Evolutionary conservation across 2,329 filamentous ascomycete genomes (phyloP).

Genomic region (Alternaria viburni): DNA sequence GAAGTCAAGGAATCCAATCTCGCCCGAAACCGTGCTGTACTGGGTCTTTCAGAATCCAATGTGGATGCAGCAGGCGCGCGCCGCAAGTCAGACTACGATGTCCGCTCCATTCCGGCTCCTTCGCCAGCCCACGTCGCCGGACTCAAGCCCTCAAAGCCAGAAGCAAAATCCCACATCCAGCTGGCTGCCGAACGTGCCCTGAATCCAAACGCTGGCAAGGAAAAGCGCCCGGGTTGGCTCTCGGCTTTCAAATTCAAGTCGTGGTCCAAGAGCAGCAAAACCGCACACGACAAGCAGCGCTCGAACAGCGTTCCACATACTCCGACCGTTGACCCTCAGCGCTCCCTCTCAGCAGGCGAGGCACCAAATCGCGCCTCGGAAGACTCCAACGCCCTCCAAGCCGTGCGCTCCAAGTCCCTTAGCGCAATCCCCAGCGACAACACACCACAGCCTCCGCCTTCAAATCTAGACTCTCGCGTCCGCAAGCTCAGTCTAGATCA

Average conservation of each 20-base stretch:
- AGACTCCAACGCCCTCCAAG: constrained; percentile 27
- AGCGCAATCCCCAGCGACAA: constrained; percentile 34
- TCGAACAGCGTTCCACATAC: constrained; percentile 29
- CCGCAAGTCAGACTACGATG: constrained; percentile 32
- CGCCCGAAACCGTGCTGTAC: constrained; percentile 22
- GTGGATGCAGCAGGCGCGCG: constrained; percentile 17
- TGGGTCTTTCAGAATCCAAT: constrained; percentile 14
- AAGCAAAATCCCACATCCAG: constrained; percentile 30
- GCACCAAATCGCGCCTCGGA: constrained; percentile 12
- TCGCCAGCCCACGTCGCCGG: background rate
- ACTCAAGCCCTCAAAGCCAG: background rate
- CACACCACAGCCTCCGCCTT: constrained; percentile 12
- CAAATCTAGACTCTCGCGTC: constrained; percentile 35
- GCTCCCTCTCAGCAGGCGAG: constrained; percentile 36
- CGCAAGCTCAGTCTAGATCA: constrained; percentile 22
- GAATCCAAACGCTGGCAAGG: constrained; percentile 24
- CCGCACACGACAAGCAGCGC: constrained; percentile 20
- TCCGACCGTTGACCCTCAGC: constrained; percentile 27
- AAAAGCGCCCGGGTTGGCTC: constrained; percentile 40
- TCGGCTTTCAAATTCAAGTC: constrained; percentile 39
- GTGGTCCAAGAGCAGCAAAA: constrained; percentile 32
- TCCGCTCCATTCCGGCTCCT: constrained; percentile 14
- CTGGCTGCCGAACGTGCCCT: constrained; percentile 28
- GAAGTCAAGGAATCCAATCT: constrained; percentile 39
- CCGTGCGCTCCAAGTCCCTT: constrained; percentile 44